These are phyloP conservation scores for Emydomyces testavorans DNA, from an alignment of 2,329 filamentous ascomycete species.

Conservation along the genomic window DNA sequence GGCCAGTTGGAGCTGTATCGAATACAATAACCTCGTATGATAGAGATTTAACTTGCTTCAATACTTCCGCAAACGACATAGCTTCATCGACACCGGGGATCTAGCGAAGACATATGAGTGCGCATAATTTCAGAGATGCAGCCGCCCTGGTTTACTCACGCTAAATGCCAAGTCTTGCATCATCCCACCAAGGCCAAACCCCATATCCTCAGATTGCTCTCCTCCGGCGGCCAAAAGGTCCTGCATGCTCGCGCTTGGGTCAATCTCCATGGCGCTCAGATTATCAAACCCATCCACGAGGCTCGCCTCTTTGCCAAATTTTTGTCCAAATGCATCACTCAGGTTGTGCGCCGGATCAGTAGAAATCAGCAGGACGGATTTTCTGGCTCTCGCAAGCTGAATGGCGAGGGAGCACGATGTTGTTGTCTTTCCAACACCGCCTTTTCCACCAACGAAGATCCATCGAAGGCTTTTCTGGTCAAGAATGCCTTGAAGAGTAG, in stretches of 20 bases:
- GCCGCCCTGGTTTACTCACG: slow-evolving; percentile 42
- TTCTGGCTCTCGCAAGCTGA: slow-evolving; percentile 87
- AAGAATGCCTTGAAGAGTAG: slow-evolving; percentile 84
- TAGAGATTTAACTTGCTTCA: slow-evolving; percentile 98
- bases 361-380: slow-evolving; percentile 92
- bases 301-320: slow-evolving; percentile 96
- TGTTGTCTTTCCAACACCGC: slow-evolving; percentile 98
- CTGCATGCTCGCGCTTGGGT: slow-evolving; percentile 95
- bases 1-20: slow-evolving; percentile 93
- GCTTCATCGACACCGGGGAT: slow-evolving; percentile 98
- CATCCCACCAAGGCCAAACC: slow-evolving; percentile 73
- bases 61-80: slow-evolving; percentile 98
- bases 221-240: slow-evolving; percentile 75
- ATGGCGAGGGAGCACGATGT: slow-evolving; percentile 97
- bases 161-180: slow-evolving; percentile 98
- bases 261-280: slow-evolving; percentile 97
- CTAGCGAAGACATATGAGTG: slow-evolving; percentile 38
- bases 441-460: slow-evolving; percentile 98
- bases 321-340: slow-evolving; percentile 94
- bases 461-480: slow-evolving; percentile 92
- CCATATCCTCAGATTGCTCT: slow-evolving; percentile 50
- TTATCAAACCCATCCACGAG: slow-evolving; percentile 86
- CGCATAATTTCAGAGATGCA: no score
- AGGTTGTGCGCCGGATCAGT: slow-evolving; percentile 98
- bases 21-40: slow-evolving; percentile 99